Evolutionary conservation across 495 filamentous ascomycete species (phyloP), one percentile per base, ranked within the genome.

Genomic region (Pseudevernia furfuracea): DNA sequence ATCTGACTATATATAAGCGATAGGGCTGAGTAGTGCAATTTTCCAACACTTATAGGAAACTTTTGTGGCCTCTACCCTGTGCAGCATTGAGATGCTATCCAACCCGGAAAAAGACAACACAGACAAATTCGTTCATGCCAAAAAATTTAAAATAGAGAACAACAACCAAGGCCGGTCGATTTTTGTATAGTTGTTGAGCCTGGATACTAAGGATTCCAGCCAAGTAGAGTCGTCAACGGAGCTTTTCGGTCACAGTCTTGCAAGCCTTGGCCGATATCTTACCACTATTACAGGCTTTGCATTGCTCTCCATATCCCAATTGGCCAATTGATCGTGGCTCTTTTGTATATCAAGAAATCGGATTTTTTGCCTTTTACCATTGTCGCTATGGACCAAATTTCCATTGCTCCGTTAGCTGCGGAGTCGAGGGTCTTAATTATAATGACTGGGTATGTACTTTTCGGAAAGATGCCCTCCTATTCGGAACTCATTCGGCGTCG

Each of bases 341-440:
- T 53, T 56, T 15, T 15, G 14, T 44, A 23, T 30, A 15, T 39
- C 0, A 21, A 8, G 5, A 17, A 17, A 49, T 11, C 34, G 59
- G 34, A 39, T 63, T 37, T 52, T 34, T 30, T 25, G 34, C 52
- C n/a, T 48, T 21, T 17, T 36, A 49, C 32, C 52, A n/a, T 21
- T 1, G 17, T 55, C 9, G 49, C n/a, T 19, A 64, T 68, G 57
- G 63, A 65, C 10, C 59, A 59, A 11, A 15, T 37, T 5, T 52
- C 52, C 36, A 59, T 65, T 25, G 57, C 39, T 32, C n/a, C 60
- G 9, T 48, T 57, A 17, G 59, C 61, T 62, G 84, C 84, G 1
- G 92, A 96, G 73, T 89, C 90, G 0, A 80, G 91, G 62, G 89
- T 96, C 11, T 79, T 96, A 62, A 87, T 96, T 65, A 90, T 96